Base-by-base conservation (phyloP, 2,329 filamentous ascomycete species). In the Microsporum ferrugineum region DNA sequence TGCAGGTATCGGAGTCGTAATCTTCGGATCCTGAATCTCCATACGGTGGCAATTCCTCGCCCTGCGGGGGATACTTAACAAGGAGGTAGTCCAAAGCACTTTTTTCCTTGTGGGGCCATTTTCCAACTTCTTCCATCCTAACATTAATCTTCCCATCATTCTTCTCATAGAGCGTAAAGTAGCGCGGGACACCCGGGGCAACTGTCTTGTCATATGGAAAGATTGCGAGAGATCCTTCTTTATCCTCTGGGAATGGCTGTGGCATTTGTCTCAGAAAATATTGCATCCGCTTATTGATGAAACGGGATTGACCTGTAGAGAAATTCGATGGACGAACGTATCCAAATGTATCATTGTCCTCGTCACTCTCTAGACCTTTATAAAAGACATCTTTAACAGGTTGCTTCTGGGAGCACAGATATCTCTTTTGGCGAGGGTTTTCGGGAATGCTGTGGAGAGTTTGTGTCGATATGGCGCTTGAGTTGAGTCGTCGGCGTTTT, bases 1-100 rank as follows among this genome's bases (percentile, higher is more conserved):
- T 73, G 76, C 79, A 81, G 0, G 82, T 86, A 39, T 82, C 78
- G 8, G 80, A 76, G 66, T 88, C 85, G 63, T 80, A 82, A 34
- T 80, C 76, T 65, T 77, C 75, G 5, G 75, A 75, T 1, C 72
- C 75, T 0, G 83, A 86, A 2, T 86, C 81, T 3, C 82, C 82
- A 66, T 80, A 82, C 0, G 75, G 27, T 17, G 82, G 81, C 5
- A 82, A 71, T 57, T 80, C 76, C 33, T 72, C 72, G 41, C 71
- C 68, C 34, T 72, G 64, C 5, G 68, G 66, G n/a, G 71, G 73
- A 60, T 80, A 79, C 62, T 77, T 78, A 14, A 75, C 65, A 5
- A 80, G 67, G 12, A 78, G 66, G 60, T 71, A 71, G 14, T 70
- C 66, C 51, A 70, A 70, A 1, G 68, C 65, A 57, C 60, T 33